Evolutionary conservation across 345 rosid species (phyloP).

Genomic region (Syzygium aromaticum): DNA sequence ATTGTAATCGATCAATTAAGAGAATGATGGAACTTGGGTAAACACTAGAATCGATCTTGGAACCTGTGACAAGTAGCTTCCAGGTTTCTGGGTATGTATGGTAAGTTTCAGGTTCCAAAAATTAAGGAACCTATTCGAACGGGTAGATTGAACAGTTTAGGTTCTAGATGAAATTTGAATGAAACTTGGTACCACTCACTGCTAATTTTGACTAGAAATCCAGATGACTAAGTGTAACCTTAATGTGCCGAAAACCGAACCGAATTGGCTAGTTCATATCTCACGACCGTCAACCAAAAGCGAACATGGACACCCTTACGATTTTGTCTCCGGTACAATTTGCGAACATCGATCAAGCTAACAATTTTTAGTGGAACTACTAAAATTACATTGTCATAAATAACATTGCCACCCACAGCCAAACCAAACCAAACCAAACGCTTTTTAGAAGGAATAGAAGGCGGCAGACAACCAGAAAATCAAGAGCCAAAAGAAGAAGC

Average conservation of each 20-base stretch:
- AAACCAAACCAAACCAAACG: neutral
- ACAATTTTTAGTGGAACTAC: neutral
- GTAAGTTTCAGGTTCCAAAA: too few relatives aligned
- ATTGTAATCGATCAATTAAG: too few relatives aligned
- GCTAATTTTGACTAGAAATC: too few relatives aligned
- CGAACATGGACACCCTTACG: neutral
- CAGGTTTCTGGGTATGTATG: too few relatives aligned
- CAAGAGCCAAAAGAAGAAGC: neutral
- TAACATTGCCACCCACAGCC: neutral
- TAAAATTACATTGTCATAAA: neutral
- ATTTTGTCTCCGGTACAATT: neutral
- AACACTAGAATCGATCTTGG: too few relatives aligned
- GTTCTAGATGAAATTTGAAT: too few relatives aligned
- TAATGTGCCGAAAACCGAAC: neutral
- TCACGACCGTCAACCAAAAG: neutral
- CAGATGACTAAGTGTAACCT: too few relatives aligned
- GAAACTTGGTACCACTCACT: too few relatives aligned
- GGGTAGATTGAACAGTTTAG: too few relatives aligned
- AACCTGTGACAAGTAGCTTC: too few relatives aligned
- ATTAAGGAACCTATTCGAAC: too few relatives aligned
- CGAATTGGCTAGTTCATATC: neutral
- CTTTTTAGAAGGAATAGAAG: neutral
- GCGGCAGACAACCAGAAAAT: neutral
- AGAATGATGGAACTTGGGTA: too few relatives aligned
- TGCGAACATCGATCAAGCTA: neutral